phyloP scores from a whole-genome alignment of 164 flowering plant species.

The Amborella trichopoda region DNA sequence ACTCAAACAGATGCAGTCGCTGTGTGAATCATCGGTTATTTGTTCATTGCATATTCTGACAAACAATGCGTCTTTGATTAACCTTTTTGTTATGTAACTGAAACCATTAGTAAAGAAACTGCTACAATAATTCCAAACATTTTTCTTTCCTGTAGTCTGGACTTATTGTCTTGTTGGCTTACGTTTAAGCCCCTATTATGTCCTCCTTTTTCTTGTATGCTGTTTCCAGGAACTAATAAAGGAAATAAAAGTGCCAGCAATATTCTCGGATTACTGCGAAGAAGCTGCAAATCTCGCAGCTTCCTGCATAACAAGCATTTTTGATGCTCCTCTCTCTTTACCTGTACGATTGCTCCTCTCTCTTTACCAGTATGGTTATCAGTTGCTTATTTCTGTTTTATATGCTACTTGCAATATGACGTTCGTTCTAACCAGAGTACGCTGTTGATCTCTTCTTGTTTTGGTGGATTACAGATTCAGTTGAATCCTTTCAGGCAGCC shows the following conservation, averaged over 20 bases:
- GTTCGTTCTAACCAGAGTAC: neutral
- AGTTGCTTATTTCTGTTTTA: constrained; percentile 2
- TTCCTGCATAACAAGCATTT: constrained; percentile 38
- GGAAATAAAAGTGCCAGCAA: constrained; percentile 49
- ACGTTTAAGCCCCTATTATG: neutral
- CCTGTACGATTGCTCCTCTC: constrained; percentile 31
- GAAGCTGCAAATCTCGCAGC: constrained; percentile 87
- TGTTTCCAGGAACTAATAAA: constrained; percentile 55
- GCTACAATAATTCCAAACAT: no score
- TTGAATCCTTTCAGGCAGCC: constrained; percentile 96
- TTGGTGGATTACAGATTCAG: constrained; percentile 78
- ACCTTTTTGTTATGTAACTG: no score
- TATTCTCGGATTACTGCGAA: constrained; percentile 91
- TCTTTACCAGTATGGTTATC: neutral
- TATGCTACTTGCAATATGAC: neutral
- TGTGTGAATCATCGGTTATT: no score
- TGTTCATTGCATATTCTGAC: no score
- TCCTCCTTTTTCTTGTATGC: neutral
- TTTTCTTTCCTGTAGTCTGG: no score
- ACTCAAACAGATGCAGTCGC: no score
- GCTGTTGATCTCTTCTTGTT: no score
- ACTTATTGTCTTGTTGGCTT: neutral
- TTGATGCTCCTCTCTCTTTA: constrained; percentile 26
- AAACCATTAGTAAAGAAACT: no score
- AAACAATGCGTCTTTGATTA: no score